These are phyloP conservation scores for Ophiocordyceps sinensis DNA, from an alignment of 2,329 filamentous ascomycete species.

Conservation along the genomic window DNA sequence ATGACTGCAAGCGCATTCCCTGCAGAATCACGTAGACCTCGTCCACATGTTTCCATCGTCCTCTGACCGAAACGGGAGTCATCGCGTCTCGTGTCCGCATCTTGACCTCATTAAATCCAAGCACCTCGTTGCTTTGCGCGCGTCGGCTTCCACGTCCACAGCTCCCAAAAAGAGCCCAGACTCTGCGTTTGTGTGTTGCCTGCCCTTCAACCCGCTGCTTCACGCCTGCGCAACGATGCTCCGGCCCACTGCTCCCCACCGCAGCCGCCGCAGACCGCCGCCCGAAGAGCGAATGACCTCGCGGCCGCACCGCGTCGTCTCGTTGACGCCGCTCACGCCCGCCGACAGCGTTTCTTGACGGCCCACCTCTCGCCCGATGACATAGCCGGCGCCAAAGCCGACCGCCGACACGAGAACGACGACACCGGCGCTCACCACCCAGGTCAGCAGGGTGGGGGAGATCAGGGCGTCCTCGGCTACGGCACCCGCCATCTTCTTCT, in stretches of 20 bases:
- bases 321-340: slow-evolving; percentile 26
- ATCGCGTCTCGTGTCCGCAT: too few relatives aligned
- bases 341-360: slow-evolving; percentile 40
- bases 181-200: neutral
- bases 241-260: slow-evolving; percentile 37
- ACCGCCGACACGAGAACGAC: slow-evolving; percentile 55
- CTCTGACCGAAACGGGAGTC: too few relatives aligned
- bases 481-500: slow-evolving; percentile 35
- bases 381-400: slow-evolving; percentile 54
- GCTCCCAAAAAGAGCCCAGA: neutral
- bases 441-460: slow-evolving; percentile 46
- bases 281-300: slow-evolving; percentile 38
- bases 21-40: too few relatives aligned
- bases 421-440: slow-evolving; percentile 52
- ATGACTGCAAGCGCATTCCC: too few relatives aligned
- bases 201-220: slow-evolving; percentile 1
- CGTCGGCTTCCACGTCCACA: too few relatives aligned
- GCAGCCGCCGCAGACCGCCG: slow-evolving; percentile 36
- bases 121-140: too few relatives aligned
- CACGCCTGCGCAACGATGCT: slow-evolving; percentile 30
- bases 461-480: slow-evolving; percentile 27
- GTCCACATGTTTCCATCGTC: too few relatives aligned
- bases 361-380: slow-evolving; percentile 52
- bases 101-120: too few relatives aligned
- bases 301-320: slow-evolving; percentile 33